These are phyloP conservation scores for Yarrowia deformans DNA, from an alignment of 805 yeast species.

Conservation along the genomic window DNA sequence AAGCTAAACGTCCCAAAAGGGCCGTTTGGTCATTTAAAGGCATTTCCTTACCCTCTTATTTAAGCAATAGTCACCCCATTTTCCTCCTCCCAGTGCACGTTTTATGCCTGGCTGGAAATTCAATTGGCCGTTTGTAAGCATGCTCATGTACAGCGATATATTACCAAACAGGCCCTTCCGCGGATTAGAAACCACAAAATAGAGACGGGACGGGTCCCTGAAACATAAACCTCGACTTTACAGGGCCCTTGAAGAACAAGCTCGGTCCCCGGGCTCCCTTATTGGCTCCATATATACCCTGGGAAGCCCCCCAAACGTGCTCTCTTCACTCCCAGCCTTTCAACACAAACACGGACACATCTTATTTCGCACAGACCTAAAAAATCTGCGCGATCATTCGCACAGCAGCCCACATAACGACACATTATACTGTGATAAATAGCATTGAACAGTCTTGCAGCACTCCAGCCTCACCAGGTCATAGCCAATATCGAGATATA, in stretches of 20 bases:
- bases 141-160: conserved; percentile 15
- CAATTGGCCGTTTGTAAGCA: conserved; percentile 33
- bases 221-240: background rate
- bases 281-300: background rate
- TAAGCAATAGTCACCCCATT: conserved; percentile 33
- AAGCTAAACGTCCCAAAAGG: conserved; percentile 29
- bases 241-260: too few species aligned
- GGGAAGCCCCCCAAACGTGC: background rate
- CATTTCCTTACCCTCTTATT: conserved; percentile 21
- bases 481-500: background rate
- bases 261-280: background rate
- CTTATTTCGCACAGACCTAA: conserved; percentile 11
- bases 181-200: background rate
- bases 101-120: conserved; percentile 27
- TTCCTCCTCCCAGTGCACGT: conserved; percentile 29
- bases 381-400: conserved; percentile 24
- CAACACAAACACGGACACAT: background rate
- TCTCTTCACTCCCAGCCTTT: conserved; percentile 15
- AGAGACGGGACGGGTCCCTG: background rate
- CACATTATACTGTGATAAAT: conserved; percentile 19
- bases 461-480: conserved; percentile 25
- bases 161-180: background rate
- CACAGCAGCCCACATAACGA: conserved; percentile 19
- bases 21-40: conserved; percentile 22
- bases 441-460: conserved; percentile 11